Percentiles rank a stretch among this genome's conserved stretches.
These are phyloP conservation scores for Coemansia sp. DNA, from an alignment of 192 early-diverging fungal species.

Conservation along the genomic window DNA sequence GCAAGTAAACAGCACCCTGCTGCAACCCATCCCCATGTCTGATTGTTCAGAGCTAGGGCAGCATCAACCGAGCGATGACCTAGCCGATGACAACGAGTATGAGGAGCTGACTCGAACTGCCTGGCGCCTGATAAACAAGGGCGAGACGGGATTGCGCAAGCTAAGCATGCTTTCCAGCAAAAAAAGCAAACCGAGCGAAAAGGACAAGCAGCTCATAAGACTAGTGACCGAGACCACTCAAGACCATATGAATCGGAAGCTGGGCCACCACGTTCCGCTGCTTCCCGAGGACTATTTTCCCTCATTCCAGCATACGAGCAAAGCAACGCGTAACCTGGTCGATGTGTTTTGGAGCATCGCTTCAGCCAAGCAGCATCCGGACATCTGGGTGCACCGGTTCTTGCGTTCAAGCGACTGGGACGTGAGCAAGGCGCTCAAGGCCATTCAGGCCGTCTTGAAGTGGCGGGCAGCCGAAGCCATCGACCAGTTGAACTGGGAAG, in stretches of 20 bases:
- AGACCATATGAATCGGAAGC: conserved; percentile 27
- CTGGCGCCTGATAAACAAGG: conserved; percentile 40
- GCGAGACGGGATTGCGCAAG: conserved; percentile 19
- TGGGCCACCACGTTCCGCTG: conserved; percentile 18
- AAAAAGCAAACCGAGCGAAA: too few relatives aligned
- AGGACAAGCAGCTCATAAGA: conserved; percentile 1
- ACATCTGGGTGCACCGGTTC: conserved; percentile 40
- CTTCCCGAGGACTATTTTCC: conserved; percentile 34
- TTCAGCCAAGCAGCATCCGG: conserved; percentile 35
- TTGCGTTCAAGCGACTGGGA: conserved; percentile 34
- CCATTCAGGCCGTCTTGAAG: conserved; percentile 20
- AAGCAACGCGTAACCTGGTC: conserved; percentile 23
- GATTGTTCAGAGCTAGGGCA: neutral
- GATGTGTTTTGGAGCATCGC: conserved; percentile 33
- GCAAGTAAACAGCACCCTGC: conserved; percentile 23
- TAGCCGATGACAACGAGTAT: conserved; percentile 8
- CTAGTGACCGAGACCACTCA: conserved; percentile 43
- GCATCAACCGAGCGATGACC: conserved; percentile 10
- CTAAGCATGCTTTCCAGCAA: conserved; percentile 4
- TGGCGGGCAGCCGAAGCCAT: conserved; percentile 37
- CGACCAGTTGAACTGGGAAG: conserved; percentile 33
- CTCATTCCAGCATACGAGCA: conserved; percentile 27
- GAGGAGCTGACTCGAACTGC: conserved; percentile 26
- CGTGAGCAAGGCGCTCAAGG: conserved; percentile 21
- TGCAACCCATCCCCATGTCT: conserved; percentile 10